Base-by-base conservation (phyloP, 345 rosid species). In the Melaleuca quinquenervia region DNA sequence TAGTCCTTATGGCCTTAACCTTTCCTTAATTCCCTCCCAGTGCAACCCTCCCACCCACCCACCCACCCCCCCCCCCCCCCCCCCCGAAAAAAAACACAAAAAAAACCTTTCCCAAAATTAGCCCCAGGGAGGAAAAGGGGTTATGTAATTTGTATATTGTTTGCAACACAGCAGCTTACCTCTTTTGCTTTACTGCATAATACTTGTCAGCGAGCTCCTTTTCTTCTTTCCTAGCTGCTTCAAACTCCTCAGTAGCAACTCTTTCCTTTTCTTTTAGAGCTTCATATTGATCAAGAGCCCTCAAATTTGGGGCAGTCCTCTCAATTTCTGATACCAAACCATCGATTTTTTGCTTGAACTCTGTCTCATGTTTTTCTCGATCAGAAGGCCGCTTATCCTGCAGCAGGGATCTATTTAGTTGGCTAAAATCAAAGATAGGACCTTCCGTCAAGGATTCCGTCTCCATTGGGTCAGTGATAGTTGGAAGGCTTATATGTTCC, bases 271-370 rank as follows among this genome's bases (percentile, higher is more conserved):
- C 98, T 89, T 88, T 92, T 85, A 97, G 89, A 86, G 93, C 97
- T 91, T 94, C 96, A 82, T 97, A 97, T 87, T 94, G 99, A 82
- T 95, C 99, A 89, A 97, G 90, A 44, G 99, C 98, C 94, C 95
- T 97, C 93, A 97, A 87, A 90, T 96, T 95, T 48, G 99, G 99
- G 85, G 99, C 98, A 54, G 96, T 96, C 91, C 90, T 96, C 87
- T 97, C 99, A 85, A 97, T 94, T 88, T 96, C 99, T 49, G 94
- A 91, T 70, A 86, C 82, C 64, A 94, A 78, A 48, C 93, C 90
- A 89, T 96, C 98, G 89, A 96, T 92, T 87, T 94, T 96, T 84
- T 94, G 95, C 88, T 92, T 94, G 87, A 94, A 96, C 83, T 97
- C 98, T 16, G 83, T 88, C 83, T 94, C 99, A 87, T 91, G 78